Conservation (phyloP, 2,329 filamentous ascomycete species). For the Eutypella sp. region DNA sequence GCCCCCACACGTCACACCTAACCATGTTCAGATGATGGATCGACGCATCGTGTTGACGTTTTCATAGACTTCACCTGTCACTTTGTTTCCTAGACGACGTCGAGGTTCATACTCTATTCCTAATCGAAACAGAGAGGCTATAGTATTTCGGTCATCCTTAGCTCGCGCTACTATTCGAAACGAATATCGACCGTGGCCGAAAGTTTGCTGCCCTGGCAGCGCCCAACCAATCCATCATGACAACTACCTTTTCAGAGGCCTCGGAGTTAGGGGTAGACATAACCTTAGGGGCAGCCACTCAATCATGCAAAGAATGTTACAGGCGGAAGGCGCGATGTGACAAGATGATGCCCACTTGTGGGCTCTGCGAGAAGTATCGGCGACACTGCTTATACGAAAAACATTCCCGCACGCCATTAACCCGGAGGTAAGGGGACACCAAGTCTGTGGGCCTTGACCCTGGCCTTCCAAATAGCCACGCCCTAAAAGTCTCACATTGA, state of each 20-base stretch:
- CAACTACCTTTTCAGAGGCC: not conserved
- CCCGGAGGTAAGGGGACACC: conserved; percentile 32
- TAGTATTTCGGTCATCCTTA: too few relatives aligned
- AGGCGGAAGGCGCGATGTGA: conserved; percentile 36
- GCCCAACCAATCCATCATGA: not conserved
- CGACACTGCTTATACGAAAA: conserved; percentile 45
- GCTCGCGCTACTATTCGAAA: too few relatives aligned
- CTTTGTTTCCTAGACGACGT: too few relatives aligned
- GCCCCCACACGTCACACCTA: not conserved
- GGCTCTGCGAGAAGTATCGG: conserved; percentile 36
- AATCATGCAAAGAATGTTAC: conserved; percentile 37
- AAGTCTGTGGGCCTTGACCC: not conserved
- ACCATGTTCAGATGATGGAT: not conserved
- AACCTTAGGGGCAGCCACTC: conserved; percentile 23
- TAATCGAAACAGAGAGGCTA: too few relatives aligned
- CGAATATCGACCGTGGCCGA: not conserved
- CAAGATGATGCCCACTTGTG: conserved; percentile 31
- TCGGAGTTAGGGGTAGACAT: conserved; percentile 5
- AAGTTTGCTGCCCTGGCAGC: not conserved
- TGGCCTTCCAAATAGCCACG: not conserved
- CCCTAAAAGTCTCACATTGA: not conserved
- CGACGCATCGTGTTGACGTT: too few relatives aligned
- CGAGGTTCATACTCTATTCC: too few relatives aligned
- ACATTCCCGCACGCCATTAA: conserved; percentile 42
- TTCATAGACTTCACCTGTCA: too few relatives aligned